A percentile compares a stretch with the other conserved stretches of the same genome.
These are phyloP conservation scores for Tylopilus sp. DNA, from an alignment of 768 basidiomycete genomes.

Conservation along the genomic window DNA sequence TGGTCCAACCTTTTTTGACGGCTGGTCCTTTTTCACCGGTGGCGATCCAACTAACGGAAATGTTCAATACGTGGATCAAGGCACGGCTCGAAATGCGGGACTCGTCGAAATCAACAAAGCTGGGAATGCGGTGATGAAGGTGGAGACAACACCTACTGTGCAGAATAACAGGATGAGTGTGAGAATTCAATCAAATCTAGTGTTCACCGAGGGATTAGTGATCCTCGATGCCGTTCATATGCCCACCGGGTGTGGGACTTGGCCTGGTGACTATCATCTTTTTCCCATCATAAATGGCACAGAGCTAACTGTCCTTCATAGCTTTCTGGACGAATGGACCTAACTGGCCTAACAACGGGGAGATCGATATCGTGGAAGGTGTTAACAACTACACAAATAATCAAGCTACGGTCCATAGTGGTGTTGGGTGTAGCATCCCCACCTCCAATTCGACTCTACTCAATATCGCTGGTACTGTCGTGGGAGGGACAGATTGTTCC, in stretches of 20 bases:
- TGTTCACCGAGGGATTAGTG: slow-evolving; percentile 65
- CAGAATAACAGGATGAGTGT: slow-evolving; percentile 68
- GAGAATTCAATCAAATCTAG: slow-evolving; percentile 64
- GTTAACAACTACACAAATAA: slow-evolving; percentile 78
- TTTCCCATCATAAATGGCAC: not conserved
- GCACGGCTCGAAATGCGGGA: slow-evolving; percentile 53
- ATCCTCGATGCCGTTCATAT: slow-evolving; percentile 85
- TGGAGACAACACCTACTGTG: slow-evolving; percentile 79
- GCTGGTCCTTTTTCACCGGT: slow-evolving; percentile 69
- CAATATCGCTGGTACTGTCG: slow-evolving; percentile 58
- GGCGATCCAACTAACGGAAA: slow-evolving; percentile 76
- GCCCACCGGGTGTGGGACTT: slow-evolving; percentile 86
- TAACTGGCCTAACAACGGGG: slow-evolving; percentile 49
- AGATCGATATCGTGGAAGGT: slow-evolving; percentile 85
- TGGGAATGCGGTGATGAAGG: slow-evolving; percentile 82
- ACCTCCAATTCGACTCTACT: slow-evolving; percentile 45
- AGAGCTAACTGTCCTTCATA: slow-evolving; percentile 3
- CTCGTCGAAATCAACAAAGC: slow-evolving; percentile 63
- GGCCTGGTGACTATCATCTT: slow-evolving; percentile 49
- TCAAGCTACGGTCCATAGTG: slow-evolving; percentile 81
- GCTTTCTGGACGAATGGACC: slow-evolving; percentile 53
- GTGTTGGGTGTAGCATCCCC: slow-evolving; percentile 63
- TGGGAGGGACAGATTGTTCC: slow-evolving; percentile 70
- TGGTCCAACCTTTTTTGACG: slow-evolving; percentile 76
- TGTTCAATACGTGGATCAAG: slow-evolving; percentile 65